These are phyloP conservation scores for Funneliformis mosseae DNA, from an alignment of 192 early-diverging fungal genomes.

Conservation along the genomic window DNA sequence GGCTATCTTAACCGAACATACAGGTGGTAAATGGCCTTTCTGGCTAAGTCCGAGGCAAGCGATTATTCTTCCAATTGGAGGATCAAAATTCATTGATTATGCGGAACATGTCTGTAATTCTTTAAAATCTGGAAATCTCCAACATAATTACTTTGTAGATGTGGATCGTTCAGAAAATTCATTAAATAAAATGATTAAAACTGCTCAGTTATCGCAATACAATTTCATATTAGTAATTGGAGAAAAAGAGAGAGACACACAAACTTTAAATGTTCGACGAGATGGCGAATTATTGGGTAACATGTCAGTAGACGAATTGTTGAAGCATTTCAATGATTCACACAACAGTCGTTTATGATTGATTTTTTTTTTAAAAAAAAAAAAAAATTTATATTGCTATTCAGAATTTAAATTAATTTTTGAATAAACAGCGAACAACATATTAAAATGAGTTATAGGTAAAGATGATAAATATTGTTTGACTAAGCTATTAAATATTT, in stretches of 20 bases:
- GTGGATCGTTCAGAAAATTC: slow-evolving; percentile 66
- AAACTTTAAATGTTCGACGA: slow-evolving; percentile 75
- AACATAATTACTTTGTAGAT: slow-evolving; percentile 71
- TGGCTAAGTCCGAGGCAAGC: slow-evolving; percentile 93
- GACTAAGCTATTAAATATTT: neutral
- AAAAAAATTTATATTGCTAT: too few species aligned
- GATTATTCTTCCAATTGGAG: slow-evolving; percentile 75
- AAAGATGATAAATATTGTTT: neutral
- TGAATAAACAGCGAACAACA: neutral
- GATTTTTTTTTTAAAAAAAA: neutral
- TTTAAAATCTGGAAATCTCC: slow-evolving; percentile 36
- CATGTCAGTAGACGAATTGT: slow-evolving; percentile 62
- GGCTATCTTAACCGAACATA: slow-evolving; percentile 94
- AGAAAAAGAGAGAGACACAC: slow-evolving; percentile 69
- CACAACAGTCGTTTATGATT: slow-evolving; percentile 36
- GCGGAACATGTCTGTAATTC: slow-evolving; percentile 56
- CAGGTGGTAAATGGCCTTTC: slow-evolving; percentile 90
- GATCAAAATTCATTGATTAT: slow-evolving; percentile 64
- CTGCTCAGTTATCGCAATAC: slow-evolving; percentile 81
- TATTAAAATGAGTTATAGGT: neutral
- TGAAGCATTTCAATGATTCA: slow-evolving; percentile 57
- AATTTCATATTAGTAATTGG: slow-evolving; percentile 90
- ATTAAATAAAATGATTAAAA: slow-evolving; percentile 76
- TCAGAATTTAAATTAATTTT: neutral
- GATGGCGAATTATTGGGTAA: slow-evolving; percentile 63